Conservation (phyloP, 345 rosid species). For the Brassica juncea region DNA sequence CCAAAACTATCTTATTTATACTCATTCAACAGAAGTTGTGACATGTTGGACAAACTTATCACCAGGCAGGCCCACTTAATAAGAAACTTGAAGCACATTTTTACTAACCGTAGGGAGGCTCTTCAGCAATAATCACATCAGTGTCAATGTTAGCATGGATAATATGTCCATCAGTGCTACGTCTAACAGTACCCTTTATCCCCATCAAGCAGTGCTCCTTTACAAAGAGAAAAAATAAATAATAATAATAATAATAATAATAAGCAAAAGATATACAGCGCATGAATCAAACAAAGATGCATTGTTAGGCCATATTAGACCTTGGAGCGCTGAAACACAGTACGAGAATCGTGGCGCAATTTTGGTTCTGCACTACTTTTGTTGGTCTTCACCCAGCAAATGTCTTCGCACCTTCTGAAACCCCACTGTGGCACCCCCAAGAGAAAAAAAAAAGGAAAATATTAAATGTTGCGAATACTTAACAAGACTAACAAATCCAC, state of each 20-base stretch:
- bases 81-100: background rate
- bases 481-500: background rate
- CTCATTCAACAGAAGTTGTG: background rate
- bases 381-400: constrained; percentile 99
- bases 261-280: constrained; percentile 16
- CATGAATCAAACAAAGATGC: background rate
- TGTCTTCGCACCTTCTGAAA: constrained; percentile 96
- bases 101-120: constrained; percentile 91
- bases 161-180: constrained; percentile 97
- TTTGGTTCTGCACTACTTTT: constrained; percentile 91
- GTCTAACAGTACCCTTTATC: constrained; percentile 97
- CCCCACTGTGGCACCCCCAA: constrained; percentile 70
- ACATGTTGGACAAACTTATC: background rate
- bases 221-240: constrained; percentile 24
- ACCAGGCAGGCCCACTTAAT: background rate
- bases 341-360: constrained; percentile 90
- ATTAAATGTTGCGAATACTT: background rate
- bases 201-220: constrained; percentile 99
- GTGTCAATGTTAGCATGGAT: constrained; percentile 99
- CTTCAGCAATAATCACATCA: constrained; percentile 97
- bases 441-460: constrained; percentile 15
- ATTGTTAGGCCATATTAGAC: constrained; percentile 45
- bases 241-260: background rate
- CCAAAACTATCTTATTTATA: constrained; percentile 6
- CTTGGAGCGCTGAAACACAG: constrained; percentile 98